A percentile compares a stretch with the other conserved stretches of the same genome.
Conservation (phyloP, 176 grass and related monocot species). For the Lolium perenne region DNA sequence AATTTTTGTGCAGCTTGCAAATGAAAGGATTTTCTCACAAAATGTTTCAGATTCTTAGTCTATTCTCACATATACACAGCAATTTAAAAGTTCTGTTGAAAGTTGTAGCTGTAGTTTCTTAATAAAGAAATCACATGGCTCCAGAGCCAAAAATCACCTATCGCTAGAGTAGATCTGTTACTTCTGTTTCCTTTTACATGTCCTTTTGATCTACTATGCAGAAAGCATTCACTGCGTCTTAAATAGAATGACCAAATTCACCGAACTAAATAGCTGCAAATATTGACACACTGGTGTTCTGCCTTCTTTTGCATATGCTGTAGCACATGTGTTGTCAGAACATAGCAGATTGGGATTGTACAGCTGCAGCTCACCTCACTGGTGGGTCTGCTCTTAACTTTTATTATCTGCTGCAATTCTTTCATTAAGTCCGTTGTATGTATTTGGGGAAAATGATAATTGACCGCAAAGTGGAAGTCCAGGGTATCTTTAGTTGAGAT, state of each 20-base stretch:
- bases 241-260: constrained; percentile 41
- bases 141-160: background rate
- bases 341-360: constrained; percentile 26
- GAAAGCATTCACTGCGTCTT: constrained; percentile 40
- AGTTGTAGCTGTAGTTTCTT: too few relatives aligned
- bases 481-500: background rate
- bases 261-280: constrained; percentile 31
- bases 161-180: constrained; percentile 21
- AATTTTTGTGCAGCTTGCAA: background rate
- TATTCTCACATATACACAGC: background rate
- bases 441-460: background rate
- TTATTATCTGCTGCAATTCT: background rate
- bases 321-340: constrained; percentile 48
- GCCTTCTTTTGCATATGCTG: constrained; percentile 34
- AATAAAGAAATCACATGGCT: background rate
- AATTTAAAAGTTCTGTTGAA: background rate
- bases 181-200: constrained; percentile 15
- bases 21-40: background rate
- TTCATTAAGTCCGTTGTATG: constrained; percentile 1
- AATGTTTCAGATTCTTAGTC: background rate
- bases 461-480: background rate
- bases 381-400: background rate
- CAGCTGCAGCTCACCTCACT: constrained; percentile 30
- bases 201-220: constrained; percentile 14
- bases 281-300: constrained; percentile 26